Conservation (phyloP, 371 early-diverging fungal species). For the Neoconidiobolus thromboides region DNA sequence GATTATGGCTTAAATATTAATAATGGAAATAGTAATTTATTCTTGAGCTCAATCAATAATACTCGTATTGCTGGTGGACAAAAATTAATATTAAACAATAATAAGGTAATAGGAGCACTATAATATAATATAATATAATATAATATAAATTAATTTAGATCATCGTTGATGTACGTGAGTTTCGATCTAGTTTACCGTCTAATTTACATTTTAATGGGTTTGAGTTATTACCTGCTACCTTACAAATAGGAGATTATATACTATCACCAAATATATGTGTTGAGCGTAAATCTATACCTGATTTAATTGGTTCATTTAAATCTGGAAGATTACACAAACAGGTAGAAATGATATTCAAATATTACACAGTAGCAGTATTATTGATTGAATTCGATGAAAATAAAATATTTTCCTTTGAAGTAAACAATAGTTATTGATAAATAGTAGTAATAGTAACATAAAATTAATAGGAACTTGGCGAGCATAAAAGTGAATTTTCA, state of each 20-base stretch:
- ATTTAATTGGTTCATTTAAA: slow-evolving; percentile 66
- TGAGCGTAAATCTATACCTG: slow-evolving; percentile 86
- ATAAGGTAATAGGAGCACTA: not conserved
- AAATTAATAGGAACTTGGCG: slow-evolving; percentile 5
- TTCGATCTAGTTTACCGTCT: slow-evolving; percentile 78
- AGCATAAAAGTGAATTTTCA: slow-evolving; percentile 32
- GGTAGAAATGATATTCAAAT: slow-evolving; percentile 67
- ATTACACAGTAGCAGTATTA: slow-evolving; percentile 64
- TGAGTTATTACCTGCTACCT: slow-evolving; percentile 57
- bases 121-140: slow-evolving; percentile 4
- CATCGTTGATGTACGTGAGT: slow-evolving; percentile 89
- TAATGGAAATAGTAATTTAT: not conserved
- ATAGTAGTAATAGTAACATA: not conserved
- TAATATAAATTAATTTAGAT: slow-evolving; percentile 19
- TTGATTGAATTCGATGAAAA: slow-evolving; percentile 87
- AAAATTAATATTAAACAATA: not conserved
- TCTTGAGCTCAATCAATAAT: not conserved
- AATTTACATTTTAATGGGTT: slow-evolving; percentile 66
- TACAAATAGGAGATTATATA: slow-evolving; percentile 92
- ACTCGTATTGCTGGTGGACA: slow-evolving; percentile 10
- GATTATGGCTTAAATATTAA: not conserved
- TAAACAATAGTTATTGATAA: slow-evolving; percentile 1
- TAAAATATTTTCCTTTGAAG: slow-evolving; percentile 57
- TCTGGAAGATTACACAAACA: slow-evolving; percentile 87
- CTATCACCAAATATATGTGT: slow-evolving; percentile 73